These are phyloP conservation scores for Jacaranda mimosifolia DNA, from an alignment of 257 asterid species.

Conservation along the genomic window DNA sequence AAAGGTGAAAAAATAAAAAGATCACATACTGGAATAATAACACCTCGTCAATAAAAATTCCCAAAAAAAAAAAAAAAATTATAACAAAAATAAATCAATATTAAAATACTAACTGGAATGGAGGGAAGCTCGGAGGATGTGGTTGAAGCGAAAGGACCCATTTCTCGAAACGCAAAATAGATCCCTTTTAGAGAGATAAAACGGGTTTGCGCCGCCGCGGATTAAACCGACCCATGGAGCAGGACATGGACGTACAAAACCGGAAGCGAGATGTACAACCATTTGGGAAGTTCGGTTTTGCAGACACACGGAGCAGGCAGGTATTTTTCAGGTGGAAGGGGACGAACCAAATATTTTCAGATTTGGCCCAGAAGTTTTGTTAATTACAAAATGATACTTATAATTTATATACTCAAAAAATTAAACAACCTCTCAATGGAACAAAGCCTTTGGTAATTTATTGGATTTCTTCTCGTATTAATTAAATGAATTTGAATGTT, in stretches of 20 bases:
- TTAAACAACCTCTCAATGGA: background rate
- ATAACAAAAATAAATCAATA: background rate
- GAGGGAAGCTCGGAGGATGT: slow-evolving; percentile 56
- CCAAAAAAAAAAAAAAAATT: background rate
- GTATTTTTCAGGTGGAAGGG: slow-evolving; percentile 17
- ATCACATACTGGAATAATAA: background rate
- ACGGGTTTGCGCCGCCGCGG: slow-evolving; percentile 46
- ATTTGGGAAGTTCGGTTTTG: slow-evolving; percentile 34
- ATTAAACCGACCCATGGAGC: slow-evolving; percentile 52
- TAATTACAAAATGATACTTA: slow-evolving; percentile 16
- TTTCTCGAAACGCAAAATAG: slow-evolving; percentile 47
- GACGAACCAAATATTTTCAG: slow-evolving; percentile 27
- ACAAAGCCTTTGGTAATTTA: background rate
- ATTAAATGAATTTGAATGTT: too few species aligned
- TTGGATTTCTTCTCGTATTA: too few species aligned
- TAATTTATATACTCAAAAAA: background rate
- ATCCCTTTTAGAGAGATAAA: slow-evolving; percentile 36
- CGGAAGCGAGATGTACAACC: slow-evolving; percentile 56
- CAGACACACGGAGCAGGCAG: slow-evolving; percentile 25
- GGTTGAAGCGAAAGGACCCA: slow-evolving; percentile 43
- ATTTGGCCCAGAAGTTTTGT: slow-evolving; percentile 15
- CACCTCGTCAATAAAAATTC: background rate
- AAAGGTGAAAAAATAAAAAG: background rate
- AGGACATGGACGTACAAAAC: slow-evolving; percentile 54
- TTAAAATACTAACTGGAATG: slow-evolving; percentile 57